Evolutionary conservation across 1,284 basidiomycete genomes (phyloP).

Genomic region (Salmacisia buchloeana): DNA sequence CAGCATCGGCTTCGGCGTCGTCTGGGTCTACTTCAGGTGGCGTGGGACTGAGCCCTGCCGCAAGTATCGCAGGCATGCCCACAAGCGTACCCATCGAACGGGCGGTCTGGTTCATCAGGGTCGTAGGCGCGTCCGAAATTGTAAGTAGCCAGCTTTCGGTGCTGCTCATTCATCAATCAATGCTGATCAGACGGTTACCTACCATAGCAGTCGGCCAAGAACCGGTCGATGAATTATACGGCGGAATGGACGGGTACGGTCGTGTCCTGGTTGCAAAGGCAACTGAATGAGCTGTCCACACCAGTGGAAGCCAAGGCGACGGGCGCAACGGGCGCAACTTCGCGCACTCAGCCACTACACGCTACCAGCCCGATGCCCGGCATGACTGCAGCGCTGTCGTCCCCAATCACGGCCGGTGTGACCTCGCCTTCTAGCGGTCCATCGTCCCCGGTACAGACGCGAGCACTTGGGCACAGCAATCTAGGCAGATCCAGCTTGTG

Average conservation of each 20-base stretch:
- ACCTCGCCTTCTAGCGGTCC: conserved; percentile 23
- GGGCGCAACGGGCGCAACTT: background rate
- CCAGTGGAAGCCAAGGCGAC: conserved; percentile 52
- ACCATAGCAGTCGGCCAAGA: conserved; percentile 18
- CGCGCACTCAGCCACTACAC: background rate
- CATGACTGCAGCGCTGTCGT: conserved; percentile 18
- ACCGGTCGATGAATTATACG: conserved; percentile 61
- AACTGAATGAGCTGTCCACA: conserved; percentile 74
- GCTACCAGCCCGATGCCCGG: background rate
- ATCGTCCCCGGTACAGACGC: conserved; percentile 10
- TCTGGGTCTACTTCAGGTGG: background rate
- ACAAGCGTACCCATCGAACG: conserved; percentile 58
- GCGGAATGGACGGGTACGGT: conserved; percentile 82
- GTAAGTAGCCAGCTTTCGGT: conserved; percentile 53
- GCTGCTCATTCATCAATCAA: background rate
- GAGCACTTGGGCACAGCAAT: background rate
- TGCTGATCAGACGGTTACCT: background rate
- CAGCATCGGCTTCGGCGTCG: background rate
- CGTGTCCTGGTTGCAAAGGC: conserved; percentile 81
- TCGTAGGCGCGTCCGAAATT: conserved; percentile 91
- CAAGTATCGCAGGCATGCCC: too few species aligned
- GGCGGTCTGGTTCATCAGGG: conserved; percentile 90
- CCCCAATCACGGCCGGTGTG: conserved; percentile 16
- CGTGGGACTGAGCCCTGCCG: too few species aligned
- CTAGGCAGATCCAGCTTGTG: background rate